Evolutionary conservation across 2,329 filamentous ascomycete genomes (phyloP).

Genomic region (Teratosphaeria zuluensis): DNA sequence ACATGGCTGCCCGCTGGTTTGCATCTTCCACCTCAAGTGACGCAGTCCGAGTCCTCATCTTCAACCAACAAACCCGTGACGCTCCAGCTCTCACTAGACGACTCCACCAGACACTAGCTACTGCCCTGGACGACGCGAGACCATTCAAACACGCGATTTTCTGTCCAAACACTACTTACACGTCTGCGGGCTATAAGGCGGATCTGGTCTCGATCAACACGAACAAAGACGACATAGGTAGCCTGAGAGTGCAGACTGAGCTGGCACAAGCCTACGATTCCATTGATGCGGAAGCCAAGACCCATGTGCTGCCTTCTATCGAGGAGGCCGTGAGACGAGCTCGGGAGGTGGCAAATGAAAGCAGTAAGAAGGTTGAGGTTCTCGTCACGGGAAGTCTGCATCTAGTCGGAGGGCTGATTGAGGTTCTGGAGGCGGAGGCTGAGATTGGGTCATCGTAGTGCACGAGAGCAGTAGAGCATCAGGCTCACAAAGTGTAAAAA

Average conservation of each 20-base stretch:
- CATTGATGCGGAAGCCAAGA: conserved; percentile 42
- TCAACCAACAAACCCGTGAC: conserved; percentile 87
- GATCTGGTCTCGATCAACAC: conserved; percentile 56
- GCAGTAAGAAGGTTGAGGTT: conserved; percentile 45
- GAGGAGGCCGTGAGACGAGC: conserved; percentile 57
- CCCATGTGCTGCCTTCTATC: conserved; percentile 55
- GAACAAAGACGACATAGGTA: conserved; percentile 47
- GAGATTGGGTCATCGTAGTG: conserved; percentile 5
- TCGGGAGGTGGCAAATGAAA: conserved; percentile 25
- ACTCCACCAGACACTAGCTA: conserved; percentile 49
- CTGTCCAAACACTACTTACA: conserved; percentile 65
- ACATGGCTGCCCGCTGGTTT: conserved; percentile 70
- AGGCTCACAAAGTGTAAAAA: too few relatives aligned
- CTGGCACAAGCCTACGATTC: conserved; percentile 53
- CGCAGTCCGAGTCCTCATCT: conserved; percentile 56
- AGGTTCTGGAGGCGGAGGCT: conserved; percentile 50
- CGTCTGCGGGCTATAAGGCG: conserved; percentile 49
- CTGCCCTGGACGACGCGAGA: conserved; percentile 27
- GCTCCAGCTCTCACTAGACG: conserved; percentile 54
- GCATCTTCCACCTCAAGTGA: conserved; percentile 29
- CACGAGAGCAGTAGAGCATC: too few relatives aligned
- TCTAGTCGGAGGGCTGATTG: conserved; percentile 68
- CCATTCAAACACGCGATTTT: conserved; percentile 69
- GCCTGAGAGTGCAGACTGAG: conserved; percentile 56
- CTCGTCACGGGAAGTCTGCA: conserved; percentile 78